Base-by-base conservation (phyloP, 768 basidiomycete species). In the Boletus coccyginus region DNA sequence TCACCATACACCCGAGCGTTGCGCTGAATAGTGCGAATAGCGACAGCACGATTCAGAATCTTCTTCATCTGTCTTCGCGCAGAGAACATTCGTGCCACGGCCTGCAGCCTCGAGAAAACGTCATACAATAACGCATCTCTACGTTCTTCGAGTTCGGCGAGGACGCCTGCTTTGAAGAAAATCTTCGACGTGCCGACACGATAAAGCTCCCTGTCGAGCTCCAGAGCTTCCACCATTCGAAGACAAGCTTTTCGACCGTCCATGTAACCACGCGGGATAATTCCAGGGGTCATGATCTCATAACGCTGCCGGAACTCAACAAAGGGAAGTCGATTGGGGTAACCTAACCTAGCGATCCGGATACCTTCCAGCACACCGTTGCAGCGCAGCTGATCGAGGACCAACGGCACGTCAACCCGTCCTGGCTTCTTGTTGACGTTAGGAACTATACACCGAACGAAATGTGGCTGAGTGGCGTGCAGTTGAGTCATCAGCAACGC, bases 341-440 rank as follows among this genome's bases (percentile, higher is more conserved):
- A 99, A 12, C 97, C 97, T 5, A 97, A 82, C 35, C 97, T 86
- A 7, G 97, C 96, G 64, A 99, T 98, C 35, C 97, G 89, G 65
- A 99, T 98, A 36, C 97, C 97, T 73, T 99, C 97, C 31, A 99
- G 80, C 1, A 99, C 97, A 86, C 97, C 97, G 71, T 99, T 99
- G 70, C 97, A 99, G 5, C 96, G 85, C 21, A 99, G 76, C 65
- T 99, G 97, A 66, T 98, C 96, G 17, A 99, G 82, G 5, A 98
- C 93, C 42, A 98, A 84, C 0, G 96, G 96, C 1, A 94, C 90
- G 64, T 97, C 95, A 59, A 99, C 81, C 43, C 90, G 83, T 7
- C 90, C 90, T 0, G 97, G 93, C 66, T 90, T 91, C 79, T 98
- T 98, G 73, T 85, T 77, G 19, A 80, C 76, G 64, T 99, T 99